Evolutionary conservation across 139 green algal genomes (phyloP), one percentile per base, ranked within the genome.

Genomic region (Chlorella sp.): DNA sequence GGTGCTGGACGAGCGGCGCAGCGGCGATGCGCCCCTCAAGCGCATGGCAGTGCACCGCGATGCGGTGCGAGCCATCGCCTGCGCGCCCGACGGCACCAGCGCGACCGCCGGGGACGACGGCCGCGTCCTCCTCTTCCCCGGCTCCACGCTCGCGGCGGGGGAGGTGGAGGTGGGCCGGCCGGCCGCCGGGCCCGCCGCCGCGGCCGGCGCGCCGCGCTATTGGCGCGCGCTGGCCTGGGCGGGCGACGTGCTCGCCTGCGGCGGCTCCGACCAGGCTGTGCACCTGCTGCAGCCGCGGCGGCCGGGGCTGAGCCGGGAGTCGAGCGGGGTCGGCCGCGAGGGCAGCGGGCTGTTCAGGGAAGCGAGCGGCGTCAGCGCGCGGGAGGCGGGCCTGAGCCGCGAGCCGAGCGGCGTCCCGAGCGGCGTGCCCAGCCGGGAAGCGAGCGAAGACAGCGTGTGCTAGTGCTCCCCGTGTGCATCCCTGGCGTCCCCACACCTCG

Each of bases 61-160:
- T 21, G 53, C 69, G 4, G 69, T 75, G 69, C 69, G 55, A n/a
- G 51, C 69, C 5, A n/a, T 75, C 53, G 69, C 69, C n/a, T n/a
- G n/a, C 35, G 43, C 65, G 2, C 19, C 61, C 36, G 38, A 17
- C 46, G 46, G 46, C 46, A 55, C 14, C 46, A 17, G 31, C 58
- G 69, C 69, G 4, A 40, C 46, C 7, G 69, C 53, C 53, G 23
- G 53, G n/a, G 69, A 75, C 42, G 69, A 75, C 40, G 69, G 69
- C 69, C 19, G 21, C n/a, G 23, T 75, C 17, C 4, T 31, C 29
- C 53, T 75, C 38, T n/a, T 75, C 14, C 40, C 53, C 53, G 12
- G 15, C 15, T 27, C 53, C 36, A n/a, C 41, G 14, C 53, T 66
- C 40, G 69, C n/a, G 17, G n/a, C n/a, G n/a, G n/a, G n/a, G n/a